A percentile compares a stretch with the other conserved stretches of the same genome.
These are phyloP conservation scores for Arthrobotrys pseudoclavata DNA, from an alignment of 2,329 filamentous ascomycete genomes.

Conservation along the genomic window DNA sequence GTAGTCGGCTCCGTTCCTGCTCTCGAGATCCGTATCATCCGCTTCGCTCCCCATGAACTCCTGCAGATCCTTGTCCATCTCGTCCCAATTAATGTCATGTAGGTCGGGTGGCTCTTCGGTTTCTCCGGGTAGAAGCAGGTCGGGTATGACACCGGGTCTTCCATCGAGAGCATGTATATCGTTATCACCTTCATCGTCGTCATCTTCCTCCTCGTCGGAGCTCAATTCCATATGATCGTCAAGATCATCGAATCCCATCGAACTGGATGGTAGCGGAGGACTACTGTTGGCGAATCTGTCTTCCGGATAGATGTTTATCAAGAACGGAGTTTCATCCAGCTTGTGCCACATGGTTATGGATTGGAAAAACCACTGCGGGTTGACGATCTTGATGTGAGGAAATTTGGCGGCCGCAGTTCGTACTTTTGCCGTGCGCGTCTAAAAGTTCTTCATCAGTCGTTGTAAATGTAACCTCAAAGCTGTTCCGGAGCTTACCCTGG, in stretches of 20 bases:
- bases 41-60: slow-evolving; percentile 59
- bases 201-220: slow-evolving; percentile 67
- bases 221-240: slow-evolving; percentile 66
- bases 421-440: slow-evolving; percentile 89
- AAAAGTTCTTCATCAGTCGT: slow-evolving; percentile 68
- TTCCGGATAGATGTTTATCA: slow-evolving; percentile 80
- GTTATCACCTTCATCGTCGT: slow-evolving; percentile 63
- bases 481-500: slow-evolving; percentile 66
- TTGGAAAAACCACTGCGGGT: slow-evolving; percentile 87
- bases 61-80: slow-evolving; percentile 54
- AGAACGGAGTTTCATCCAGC: slow-evolving; percentile 82
- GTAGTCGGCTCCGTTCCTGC: slow-evolving; percentile 52
- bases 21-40: slow-evolving; percentile 57
- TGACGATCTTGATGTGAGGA: slow-evolving; percentile 88
- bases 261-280: slow-evolving; percentile 67
- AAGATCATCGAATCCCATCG: slow-evolving; percentile 63
- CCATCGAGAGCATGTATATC: slow-evolving; percentile 57
- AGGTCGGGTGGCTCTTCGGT: slow-evolving; percentile 64
- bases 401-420: slow-evolving; percentile 81
- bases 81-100: slow-evolving; percentile 62
- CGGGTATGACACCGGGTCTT: slow-evolving; percentile 64
- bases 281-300: slow-evolving; percentile 67
- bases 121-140: slow-evolving; percentile 63
- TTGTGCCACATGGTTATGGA: slow-evolving; percentile 86
- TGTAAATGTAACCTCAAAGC: slow-evolving; percentile 65